A percentile compares a stretch with the other conserved stretches of the same genome.
Evolutionary conservation across 768 basidiomycete genomes (phyloP).

Genomic region (Russula olivacea): DNA sequence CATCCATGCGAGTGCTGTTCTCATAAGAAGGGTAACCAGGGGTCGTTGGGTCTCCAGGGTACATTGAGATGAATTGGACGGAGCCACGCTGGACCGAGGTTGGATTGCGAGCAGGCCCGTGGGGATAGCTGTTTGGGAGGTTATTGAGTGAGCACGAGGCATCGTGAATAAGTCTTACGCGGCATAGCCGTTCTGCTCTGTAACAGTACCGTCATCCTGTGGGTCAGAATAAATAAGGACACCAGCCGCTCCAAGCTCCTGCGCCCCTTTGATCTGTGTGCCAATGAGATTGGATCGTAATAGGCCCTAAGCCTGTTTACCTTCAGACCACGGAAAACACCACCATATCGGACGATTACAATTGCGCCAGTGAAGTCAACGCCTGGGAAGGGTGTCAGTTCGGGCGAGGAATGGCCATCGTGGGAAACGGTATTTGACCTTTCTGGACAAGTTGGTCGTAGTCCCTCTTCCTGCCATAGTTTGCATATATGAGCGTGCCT

Average conservation of each 20-base stretch:
- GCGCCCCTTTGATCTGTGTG: constrained; percentile 66
- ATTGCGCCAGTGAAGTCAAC: constrained; percentile 72
- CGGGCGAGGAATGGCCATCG: neutral
- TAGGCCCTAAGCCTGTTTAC: constrained; percentile 33
- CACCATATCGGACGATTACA: constrained; percentile 72
- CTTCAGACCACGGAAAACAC: constrained; percentile 80
- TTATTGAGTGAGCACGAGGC: neutral
- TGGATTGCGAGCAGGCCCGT: constrained; percentile 84
- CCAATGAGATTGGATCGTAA: neutral
- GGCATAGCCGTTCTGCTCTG: constrained; percentile 66
- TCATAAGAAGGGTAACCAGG: constrained; percentile 85
- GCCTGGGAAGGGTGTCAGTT: constrained; percentile 36
- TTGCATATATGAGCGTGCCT: constrained; percentile 69
- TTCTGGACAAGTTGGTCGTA: constrained; percentile 57
- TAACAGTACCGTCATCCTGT: constrained; percentile 78
- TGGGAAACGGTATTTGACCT: constrained; percentile 32
- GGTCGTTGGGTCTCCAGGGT: constrained; percentile 74
- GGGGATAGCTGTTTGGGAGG: constrained; percentile 48
- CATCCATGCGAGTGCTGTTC: constrained; percentile 60
- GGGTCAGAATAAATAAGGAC: constrained; percentile 82
- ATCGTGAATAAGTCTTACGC: constrained; percentile 33
- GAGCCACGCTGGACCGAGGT: constrained; percentile 81
- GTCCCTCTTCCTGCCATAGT: constrained; percentile 73
- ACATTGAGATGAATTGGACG: constrained; percentile 59
- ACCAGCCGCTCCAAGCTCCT: constrained; percentile 75